Evolutionary conservation across 345 rosid species (phyloP).

Genomic region (Arabidopsis arenosa): DNA sequence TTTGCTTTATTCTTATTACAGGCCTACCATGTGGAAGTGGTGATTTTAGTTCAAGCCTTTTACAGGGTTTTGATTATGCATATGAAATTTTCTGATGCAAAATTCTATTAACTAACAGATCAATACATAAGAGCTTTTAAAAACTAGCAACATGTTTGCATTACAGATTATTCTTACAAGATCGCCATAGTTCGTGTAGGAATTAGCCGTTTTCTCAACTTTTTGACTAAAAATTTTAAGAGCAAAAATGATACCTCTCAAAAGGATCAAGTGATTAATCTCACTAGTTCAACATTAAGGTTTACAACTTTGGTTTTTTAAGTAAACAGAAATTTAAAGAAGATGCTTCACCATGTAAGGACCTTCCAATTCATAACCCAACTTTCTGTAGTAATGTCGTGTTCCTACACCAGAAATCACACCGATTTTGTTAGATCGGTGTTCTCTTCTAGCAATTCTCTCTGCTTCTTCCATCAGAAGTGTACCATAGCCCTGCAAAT

Average conservation of each 20-base stretch:
- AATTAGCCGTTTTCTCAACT: background rate
- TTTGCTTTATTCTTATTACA: too few relatives aligned
- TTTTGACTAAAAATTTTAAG: background rate
- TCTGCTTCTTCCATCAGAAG: slow-evolving; percentile 99
- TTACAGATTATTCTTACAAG: background rate
- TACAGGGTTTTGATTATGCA: background rate
- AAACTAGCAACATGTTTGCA: background rate
- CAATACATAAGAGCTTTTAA: background rate
- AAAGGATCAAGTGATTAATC: background rate
- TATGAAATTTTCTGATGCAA: too few relatives aligned
- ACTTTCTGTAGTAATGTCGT: slow-evolving; percentile 89
- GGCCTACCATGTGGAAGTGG: background rate
- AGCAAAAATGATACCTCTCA: slow-evolving; percentile 16
- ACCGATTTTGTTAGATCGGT: slow-evolving; percentile 78
- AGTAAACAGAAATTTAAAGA: slow-evolving; percentile 36
- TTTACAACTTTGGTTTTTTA: background rate
- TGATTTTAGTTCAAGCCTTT: background rate
- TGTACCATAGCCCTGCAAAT: slow-evolving; percentile 86
- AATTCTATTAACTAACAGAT: too few relatives aligned
- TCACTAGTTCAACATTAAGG: slow-evolving; percentile 22
- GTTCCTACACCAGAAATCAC: slow-evolving; percentile 98
- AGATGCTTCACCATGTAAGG: slow-evolving; percentile 96
- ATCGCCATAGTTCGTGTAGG: background rate
- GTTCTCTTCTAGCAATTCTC: slow-evolving; percentile 77
- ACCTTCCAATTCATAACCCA: slow-evolving; percentile 94